phyloP scores from a whole-genome alignment of 2,329 filamentous ascomycete genomes.

The Nigrospora osmanthi region DNA sequence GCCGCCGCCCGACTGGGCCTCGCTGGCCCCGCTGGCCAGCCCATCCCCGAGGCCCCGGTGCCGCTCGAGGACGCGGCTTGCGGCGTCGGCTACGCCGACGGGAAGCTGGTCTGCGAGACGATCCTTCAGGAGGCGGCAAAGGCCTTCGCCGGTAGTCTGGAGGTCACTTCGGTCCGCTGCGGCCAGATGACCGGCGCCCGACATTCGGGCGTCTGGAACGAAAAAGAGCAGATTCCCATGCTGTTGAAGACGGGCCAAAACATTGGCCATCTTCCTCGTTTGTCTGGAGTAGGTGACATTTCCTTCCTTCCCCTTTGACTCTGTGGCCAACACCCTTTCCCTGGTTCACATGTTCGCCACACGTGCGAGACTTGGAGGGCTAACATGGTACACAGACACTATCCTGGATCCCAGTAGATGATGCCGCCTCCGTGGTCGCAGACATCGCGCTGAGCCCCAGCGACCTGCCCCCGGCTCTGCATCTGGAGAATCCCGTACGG shows the following conservation, averaged over 20 bases:
- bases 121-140: conserved; percentile 8
- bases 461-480: neutral
- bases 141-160: conserved; percentile 2
- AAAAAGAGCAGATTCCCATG: conserved; percentile 12
- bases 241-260: conserved; percentile 9
- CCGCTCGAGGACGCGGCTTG: conserved; percentile 6
- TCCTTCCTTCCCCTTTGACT: too few relatives aligned
- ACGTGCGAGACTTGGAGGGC: neutral
- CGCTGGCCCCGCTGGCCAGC: neutral
- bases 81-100: conserved; percentile 13
- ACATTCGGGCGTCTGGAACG: conserved; percentile 9
- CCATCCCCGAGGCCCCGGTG: conserved; percentile 1
- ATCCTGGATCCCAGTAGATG: neutral
- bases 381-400: neutral
- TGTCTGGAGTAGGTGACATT: neutral
- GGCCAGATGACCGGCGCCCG: conserved; percentile 12
- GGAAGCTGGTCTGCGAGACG: conserved; percentile 14
- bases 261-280: conserved; percentile 6
- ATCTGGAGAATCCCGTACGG: neutral
- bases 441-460: neutral
- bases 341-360: too few relatives aligned
- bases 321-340: too few relatives aligned
- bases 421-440: neutral
- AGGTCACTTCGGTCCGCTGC: conserved; percentile 9
- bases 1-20: neutral